Percentiles rank a stretch among this genome's conserved stretches.
Conservation (phyloP, 306 rosid genomes). For the Cicer chorassanicum region DNA sequence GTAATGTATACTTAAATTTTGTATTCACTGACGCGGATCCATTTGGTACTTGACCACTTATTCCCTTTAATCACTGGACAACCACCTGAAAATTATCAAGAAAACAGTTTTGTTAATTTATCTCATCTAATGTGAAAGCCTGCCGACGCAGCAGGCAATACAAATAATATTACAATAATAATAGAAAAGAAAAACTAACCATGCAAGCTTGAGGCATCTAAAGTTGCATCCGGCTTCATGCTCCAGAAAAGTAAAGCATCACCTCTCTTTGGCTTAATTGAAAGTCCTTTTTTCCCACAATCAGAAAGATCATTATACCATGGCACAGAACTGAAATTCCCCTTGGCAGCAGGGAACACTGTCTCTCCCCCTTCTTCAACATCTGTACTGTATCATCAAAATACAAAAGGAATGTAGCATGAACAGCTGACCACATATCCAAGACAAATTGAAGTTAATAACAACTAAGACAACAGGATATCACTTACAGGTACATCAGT, state of each 20-base stretch:
- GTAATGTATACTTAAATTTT: constrained; percentile 55
- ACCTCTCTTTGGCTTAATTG: constrained; percentile 92
- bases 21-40: constrained; percentile 86
- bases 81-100: constrained; percentile 73
- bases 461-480: constrained; percentile 29
- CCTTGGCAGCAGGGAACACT: constrained; percentile 96
- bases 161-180: constrained; percentile 1
- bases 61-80: constrained; percentile 96
- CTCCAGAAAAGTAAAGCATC: constrained; percentile 99
- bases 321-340: constrained; percentile 87
- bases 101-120: constrained; percentile 28
- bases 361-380: constrained; percentile 99
- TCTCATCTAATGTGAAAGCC: constrained; percentile 38
- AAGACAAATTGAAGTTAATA: constrained; percentile 28
- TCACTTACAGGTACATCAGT: constrained; percentile 96
- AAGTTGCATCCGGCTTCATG: constrained; percentile 92
- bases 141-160: constrained; percentile 22
- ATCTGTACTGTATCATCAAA: constrained; percentile 72
- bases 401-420: constrained; percentile 37
- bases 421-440: constrained; percentile 26
- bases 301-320: constrained; percentile 99
- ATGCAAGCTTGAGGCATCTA: constrained; percentile 95
- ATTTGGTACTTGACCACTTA: constrained; percentile 97
- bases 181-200: constrained; percentile 56
- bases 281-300: constrained; percentile 89